These are phyloP conservation scores for Tricladium varicosporioides DNA, from an alignment of 2,329 filamentous ascomycete genomes.

Conservation along the genomic window DNA sequence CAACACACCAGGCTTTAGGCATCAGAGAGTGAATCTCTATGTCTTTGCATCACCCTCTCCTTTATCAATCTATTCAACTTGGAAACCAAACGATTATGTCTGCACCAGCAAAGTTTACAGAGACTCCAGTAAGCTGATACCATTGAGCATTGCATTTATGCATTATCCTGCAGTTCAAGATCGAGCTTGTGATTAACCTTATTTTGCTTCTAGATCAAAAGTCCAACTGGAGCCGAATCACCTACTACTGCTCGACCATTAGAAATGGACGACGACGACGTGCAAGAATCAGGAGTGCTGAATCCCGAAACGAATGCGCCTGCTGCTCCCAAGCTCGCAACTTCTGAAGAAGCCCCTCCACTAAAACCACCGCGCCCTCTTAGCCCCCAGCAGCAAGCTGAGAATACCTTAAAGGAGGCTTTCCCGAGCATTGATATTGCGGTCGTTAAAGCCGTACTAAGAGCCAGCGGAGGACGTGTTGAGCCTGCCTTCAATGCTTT, in stretches of 20 bases:
- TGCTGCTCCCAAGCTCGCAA: conserved; percentile 41
- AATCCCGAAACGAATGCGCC: conserved; percentile 42
- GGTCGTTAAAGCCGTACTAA: conserved; percentile 84
- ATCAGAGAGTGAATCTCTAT: not conserved
- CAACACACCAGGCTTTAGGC: not conserved
- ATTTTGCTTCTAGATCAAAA: conserved; percentile 23
- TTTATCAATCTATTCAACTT: not conserved
- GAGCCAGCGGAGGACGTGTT: conserved; percentile 80
- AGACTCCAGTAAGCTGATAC: conserved; percentile 40
- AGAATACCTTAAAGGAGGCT: conserved; percentile 86
- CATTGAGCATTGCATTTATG: conserved; percentile 23
- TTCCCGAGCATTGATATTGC: conserved; percentile 79
- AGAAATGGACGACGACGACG: conserved; percentile 69
- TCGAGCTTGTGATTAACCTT: conserved; percentile 11
- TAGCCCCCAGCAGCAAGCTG: conserved; percentile 79
- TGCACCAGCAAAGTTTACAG: conserved; percentile 31
- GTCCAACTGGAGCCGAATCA: conserved; percentile 52
- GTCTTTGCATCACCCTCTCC: not conserved
- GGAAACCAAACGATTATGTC: conserved; percentile 12
- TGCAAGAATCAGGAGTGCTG: conserved; percentile 57
- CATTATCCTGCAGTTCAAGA: conserved; percentile 8
- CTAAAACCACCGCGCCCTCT: conserved; percentile 83
- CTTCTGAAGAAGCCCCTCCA: conserved; percentile 52
- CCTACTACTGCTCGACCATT: conserved; percentile 64
- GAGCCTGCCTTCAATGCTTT: conserved; percentile 96